These are phyloP conservation scores for Rhizopus stolonifer DNA, from an alignment of 371 early-diverging fungal genomes.

Conservation along the genomic window DNA sequence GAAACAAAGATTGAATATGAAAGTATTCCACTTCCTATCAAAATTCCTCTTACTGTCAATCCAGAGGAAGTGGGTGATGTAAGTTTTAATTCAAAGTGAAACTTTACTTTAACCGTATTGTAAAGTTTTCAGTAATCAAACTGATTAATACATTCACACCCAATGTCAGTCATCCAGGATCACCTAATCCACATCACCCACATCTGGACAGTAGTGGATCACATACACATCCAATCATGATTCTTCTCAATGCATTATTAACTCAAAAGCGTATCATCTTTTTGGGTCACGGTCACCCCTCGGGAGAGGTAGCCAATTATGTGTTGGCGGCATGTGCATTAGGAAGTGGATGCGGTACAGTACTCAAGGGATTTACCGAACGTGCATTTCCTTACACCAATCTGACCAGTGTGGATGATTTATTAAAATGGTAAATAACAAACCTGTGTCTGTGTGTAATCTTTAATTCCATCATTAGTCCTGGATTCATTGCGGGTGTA, in stretches of 20 bases:
- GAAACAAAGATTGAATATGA: conserved; percentile 84
- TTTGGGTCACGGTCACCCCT: conserved; percentile 86
- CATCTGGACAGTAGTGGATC: conserved; percentile 83
- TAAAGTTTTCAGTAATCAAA: conserved; percentile 77
- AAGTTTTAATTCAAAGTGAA: conserved; percentile 23
- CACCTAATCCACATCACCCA: conserved; percentile 77
- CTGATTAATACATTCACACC: conserved; percentile 72
- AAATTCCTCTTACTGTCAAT: conserved; percentile 82
- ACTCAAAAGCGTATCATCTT: conserved; percentile 94
- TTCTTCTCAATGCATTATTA: conserved; percentile 85
- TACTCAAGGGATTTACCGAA: conserved; percentile 83
- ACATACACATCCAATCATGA: conserved; percentile 81
- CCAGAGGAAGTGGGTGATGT: conserved; percentile 93
- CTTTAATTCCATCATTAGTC: conserved; percentile 54
- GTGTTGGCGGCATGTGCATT: conserved; percentile 90
- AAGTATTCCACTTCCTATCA: conserved; percentile 79
- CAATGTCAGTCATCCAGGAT: conserved; percentile 41
- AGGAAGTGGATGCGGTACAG: conserved; percentile 86
- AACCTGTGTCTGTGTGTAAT: too few relatives aligned
- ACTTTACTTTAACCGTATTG: conserved; percentile 14
- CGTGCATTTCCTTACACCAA: conserved; percentile 92
- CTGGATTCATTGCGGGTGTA: conserved; percentile 95
- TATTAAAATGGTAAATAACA: conserved; percentile 82
- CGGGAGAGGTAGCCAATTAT: conserved; percentile 91
- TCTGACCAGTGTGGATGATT: conserved; percentile 80